These are phyloP conservation scores for Alternaria dauci DNA, from an alignment of 2,329 filamentous ascomycete genomes.

Conservation along the genomic window DNA sequence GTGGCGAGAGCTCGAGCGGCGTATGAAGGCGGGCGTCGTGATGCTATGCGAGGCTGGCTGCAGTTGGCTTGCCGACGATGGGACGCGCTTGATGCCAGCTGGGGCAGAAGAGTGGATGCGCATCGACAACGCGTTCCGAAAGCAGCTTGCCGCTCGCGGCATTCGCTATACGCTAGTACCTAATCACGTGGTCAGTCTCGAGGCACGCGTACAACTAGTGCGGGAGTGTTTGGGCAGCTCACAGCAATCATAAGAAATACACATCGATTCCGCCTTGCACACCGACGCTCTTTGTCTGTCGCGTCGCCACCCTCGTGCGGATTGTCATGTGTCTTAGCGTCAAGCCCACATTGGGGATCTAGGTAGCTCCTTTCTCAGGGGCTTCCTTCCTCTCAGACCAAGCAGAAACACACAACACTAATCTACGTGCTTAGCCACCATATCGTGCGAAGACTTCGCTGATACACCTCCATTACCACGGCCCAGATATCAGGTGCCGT, in stretches of 20 bases:
- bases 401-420: conserved; percentile 1
- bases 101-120: conserved; percentile 38
- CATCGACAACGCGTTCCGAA: conserved; percentile 31
- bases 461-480: neutral
- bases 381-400: neutral
- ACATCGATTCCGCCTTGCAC: neutral
- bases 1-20: conserved; percentile 44
- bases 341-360: conserved; percentile 10
- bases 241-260: neutral
- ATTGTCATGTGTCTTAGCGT: conserved; percentile 3
- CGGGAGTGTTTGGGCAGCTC: neutral
- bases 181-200: neutral
- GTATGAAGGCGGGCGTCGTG: conserved; percentile 49
- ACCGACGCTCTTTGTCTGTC: neutral
- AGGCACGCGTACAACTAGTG: conserved; percentile 3
- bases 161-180: conserved; percentile 31
- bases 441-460: neutral
- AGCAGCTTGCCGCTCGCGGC: conserved; percentile 24
- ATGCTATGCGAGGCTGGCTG: conserved; percentile 53
- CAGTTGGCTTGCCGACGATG: conserved; percentile 50
- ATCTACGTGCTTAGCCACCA: conserved; percentile 3
- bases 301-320: neutral
- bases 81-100: conserved; percentile 48
- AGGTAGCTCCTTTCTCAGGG: conserved; percentile 10
- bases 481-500: neutral